A percentile compares a stretch with the other conserved stretches of the same genome.
Evolutionary conservation across 2,329 filamentous ascomycete species (phyloP).

Genomic region (Aspergillus sp.): DNA sequence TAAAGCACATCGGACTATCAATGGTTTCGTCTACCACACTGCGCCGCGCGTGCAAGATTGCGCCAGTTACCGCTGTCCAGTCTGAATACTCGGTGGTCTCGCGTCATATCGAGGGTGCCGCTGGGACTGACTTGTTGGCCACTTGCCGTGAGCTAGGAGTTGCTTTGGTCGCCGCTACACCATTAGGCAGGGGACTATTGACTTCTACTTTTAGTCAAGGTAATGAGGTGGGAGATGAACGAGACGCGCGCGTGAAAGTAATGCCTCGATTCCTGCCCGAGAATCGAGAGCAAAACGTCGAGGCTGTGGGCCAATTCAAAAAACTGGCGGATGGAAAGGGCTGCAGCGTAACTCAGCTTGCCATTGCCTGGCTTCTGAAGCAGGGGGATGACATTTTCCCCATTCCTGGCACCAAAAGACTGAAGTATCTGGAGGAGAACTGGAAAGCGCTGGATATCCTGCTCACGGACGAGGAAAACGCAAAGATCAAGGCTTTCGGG

Average conservation of each 20-base stretch:
- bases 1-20: slow-evolving; percentile 45
- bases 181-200: slow-evolving; percentile 40
- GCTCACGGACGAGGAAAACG: background rate
- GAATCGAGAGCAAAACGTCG: slow-evolving; percentile 4
- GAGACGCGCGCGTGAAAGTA: background rate
- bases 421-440: slow-evolving; percentile 24
- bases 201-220: slow-evolving; percentile 9
- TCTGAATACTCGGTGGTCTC: slow-evolving; percentile 49
- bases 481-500: background rate
- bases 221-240: background rate
- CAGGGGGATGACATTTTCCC: slow-evolving; percentile 44
- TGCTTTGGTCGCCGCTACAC: slow-evolving; percentile 42
- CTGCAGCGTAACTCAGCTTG: background rate
- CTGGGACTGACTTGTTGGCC: slow-evolving; percentile 38
- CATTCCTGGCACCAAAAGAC: slow-evolving; percentile 28
- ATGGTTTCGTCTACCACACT: slow-evolving; percentile 39
- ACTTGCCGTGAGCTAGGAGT: slow-evolving; percentile 51
- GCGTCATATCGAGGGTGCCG: slow-evolving; percentile 44
- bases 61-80: slow-evolving; percentile 49
- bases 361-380: slow-evolving; percentile 7
- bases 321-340: background rate
- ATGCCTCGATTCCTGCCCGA: slow-evolving; percentile 4
- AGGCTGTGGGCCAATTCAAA: background rate
- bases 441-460: background rate
- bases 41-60: slow-evolving; percentile 45